Evolutionary conservation across 1,284 basidiomycete genomes (phyloP), one percentile per base, ranked within the genome.

Genomic region (Cryptococcus floricola): DNA sequence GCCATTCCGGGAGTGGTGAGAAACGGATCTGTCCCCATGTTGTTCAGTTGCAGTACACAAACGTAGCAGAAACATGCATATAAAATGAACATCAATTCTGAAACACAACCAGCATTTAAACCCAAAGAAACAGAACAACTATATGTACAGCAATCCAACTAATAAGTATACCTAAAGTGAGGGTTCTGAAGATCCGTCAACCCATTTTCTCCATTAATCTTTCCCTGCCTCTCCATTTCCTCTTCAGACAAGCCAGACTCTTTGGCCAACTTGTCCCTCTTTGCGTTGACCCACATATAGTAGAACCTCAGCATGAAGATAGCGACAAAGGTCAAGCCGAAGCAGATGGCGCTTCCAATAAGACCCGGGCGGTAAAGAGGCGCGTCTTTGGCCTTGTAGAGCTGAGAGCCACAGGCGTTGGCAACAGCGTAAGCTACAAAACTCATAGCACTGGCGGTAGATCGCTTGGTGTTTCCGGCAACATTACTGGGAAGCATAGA

Each of bases 271-370:
- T 34, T 19, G 37, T 57, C 51, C n/a, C 56, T 23, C 18, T 47
- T 52, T 13, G 56, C 56, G 37, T 57, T 57, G n/a, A 52, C 47
- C 19, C 28, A 52, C 18, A 52, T 53, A 41, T 57, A 57, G 45
- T 52, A 52, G 51, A 53, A 54, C 16, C 51, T 52, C 8, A 58
- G 56, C 16, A 51, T 50, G 41, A 58, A 46, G 25, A 53, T 53
- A 27, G 54, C 51, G 16, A 53, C 18, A 25, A 53, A 50, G 16
- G 47, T 57, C 8, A 53, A 34, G 39, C 50, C 50, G 47, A 53
- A 53, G 44, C 56, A 57, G 47, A 53, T 41, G 1, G 50, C 51
- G 47, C 34, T 44, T 39, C 31, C 45, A 16, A 44, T 45, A 14
- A 58, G 48, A 13, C 52, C 52, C 14, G 47, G 52, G 37, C 45